A percentile compares a stretch with the other conserved stretches of the same genome.
phyloP scores from a whole-genome alignment of 2,329 filamentous ascomycete species.

The Aspergillus pseudoviridinutans region DNA sequence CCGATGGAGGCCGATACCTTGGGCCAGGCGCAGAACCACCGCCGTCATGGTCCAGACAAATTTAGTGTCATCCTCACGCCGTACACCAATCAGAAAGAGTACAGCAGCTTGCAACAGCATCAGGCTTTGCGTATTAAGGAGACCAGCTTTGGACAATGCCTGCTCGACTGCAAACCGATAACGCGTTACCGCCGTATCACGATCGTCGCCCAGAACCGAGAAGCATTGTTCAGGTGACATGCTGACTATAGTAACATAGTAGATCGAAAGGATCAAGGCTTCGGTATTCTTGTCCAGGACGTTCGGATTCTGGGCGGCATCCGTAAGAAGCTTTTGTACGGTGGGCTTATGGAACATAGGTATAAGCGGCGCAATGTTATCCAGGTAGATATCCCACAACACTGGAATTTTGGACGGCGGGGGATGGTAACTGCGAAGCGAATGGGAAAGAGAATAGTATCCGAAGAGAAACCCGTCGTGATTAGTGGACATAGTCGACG shows the following conservation, averaged over 20 bases:
- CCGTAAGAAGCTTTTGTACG: slow-evolving; percentile 48
- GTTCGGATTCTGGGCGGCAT: slow-evolving; percentile 48
- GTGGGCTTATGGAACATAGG: slow-evolving; percentile 58
- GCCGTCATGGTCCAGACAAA: slow-evolving; percentile 44
- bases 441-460: slow-evolving; percentile 54
- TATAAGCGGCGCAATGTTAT: slow-evolving; percentile 59
- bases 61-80: slow-evolving; percentile 38
- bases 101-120: slow-evolving; percentile 60
- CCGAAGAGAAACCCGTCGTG: slow-evolving; percentile 61
- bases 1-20: slow-evolving; percentile 48
- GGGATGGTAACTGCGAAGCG: slow-evolving; percentile 56
- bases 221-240: slow-evolving; percentile 41
- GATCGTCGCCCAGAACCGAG: slow-evolving; percentile 49
- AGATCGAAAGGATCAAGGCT: slow-evolving; percentile 59
- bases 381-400: slow-evolving; percentile 57
- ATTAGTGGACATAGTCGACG: slow-evolving; percentile 34
- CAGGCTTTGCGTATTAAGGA: slow-evolving; percentile 59
- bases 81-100: slow-evolving; percentile 54
- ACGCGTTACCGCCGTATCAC: slow-evolving; percentile 46
- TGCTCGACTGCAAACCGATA: slow-evolving; percentile 64
- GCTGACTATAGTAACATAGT: slow-evolving; percentile 52
- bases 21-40: slow-evolving; percentile 40
- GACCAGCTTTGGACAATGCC: slow-evolving; percentile 58
- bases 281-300: slow-evolving; percentile 52
- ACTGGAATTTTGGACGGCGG: slow-evolving; percentile 46